Evolutionary conservation across 768 basidiomycete species (phyloP).

Genomic region (Hygrophorus pudorinus): DNA sequence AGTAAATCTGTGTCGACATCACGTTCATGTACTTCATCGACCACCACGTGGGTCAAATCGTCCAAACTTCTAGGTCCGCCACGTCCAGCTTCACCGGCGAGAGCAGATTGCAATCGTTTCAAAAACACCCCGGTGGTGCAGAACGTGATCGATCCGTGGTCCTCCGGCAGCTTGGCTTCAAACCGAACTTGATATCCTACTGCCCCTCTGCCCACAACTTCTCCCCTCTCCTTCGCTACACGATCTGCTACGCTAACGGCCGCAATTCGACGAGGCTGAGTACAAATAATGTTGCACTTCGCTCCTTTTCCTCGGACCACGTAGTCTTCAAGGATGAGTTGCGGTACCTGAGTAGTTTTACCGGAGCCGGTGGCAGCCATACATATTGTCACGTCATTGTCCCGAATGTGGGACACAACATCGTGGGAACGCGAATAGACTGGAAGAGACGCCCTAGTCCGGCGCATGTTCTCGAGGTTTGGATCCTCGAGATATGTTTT

Average conservation of each 20-base stretch:
- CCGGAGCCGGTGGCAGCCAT: conserved; percentile 90
- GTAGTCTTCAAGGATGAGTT: conserved; percentile 79
- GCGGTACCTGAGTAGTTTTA: conserved; percentile 93
- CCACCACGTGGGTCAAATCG: conserved; percentile 78
- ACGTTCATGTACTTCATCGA: conserved; percentile 95
- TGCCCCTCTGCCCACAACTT: conserved; percentile 46
- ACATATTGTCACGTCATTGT: conserved; percentile 79
- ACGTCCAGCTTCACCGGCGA: conserved; percentile 31
- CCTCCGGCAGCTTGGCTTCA: conserved; percentile 68
- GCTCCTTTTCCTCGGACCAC: conserved; percentile 75
- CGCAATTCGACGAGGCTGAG: conserved; percentile 85
- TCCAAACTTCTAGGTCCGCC: conserved; percentile 42
- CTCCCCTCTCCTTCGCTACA: conserved; percentile 81
- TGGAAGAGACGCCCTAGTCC: conserved; percentile 58
- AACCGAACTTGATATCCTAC: conserved; percentile 93
- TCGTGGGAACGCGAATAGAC: conserved; percentile 60
- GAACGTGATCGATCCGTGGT: conserved; percentile 81
- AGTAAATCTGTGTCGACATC: conserved; percentile 89
- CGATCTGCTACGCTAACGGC: conserved; percentile 89
- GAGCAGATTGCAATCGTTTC: conserved; percentile 70
- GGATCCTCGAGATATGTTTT: conserved; percentile 55
- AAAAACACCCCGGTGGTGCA: conserved; percentile 91
- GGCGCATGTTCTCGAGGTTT: conserved; percentile 52
- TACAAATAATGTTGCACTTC: conserved; percentile 83
- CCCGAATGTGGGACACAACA: conserved; percentile 56